These are phyloP conservation scores for Aeschynomene evenia DNA, from an alignment of 306 rosid genomes.

Conservation along the genomic window DNA sequence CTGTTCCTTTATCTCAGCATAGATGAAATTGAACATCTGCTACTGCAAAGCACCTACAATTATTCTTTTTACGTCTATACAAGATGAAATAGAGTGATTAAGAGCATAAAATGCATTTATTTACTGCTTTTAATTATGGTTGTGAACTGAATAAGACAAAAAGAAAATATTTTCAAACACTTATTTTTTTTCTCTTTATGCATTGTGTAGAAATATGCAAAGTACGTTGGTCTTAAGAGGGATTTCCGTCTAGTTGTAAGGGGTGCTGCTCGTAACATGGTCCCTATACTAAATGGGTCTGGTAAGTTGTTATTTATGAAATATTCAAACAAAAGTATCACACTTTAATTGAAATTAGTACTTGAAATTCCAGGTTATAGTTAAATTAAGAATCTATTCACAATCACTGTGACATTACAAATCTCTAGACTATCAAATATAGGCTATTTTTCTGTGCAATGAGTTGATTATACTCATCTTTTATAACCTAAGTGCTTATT, in stretches of 20 bases:
- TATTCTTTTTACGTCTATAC: background rate
- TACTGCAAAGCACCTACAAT: slow-evolving; percentile 23
- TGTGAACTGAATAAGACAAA: background rate
- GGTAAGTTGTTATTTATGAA: slow-evolving; percentile 55
- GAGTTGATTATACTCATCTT: background rate
- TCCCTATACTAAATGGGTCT: slow-evolving; percentile 85
- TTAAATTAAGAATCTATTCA: slow-evolving; percentile 1
- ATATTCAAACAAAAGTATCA: slow-evolving; percentile 1
- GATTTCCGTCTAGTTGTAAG: slow-evolving; percentile 98
- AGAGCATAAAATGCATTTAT: slow-evolving; percentile 8
- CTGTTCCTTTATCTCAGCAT: slow-evolving; percentile 15
- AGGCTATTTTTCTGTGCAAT: background rate
- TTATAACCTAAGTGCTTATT: slow-evolving; percentile 3
- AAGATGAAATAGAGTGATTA: slow-evolving; percentile 10
- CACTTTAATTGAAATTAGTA: slow-evolving; percentile 19
- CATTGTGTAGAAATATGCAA: slow-evolving; percentile 80
- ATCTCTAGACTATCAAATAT: slow-evolving; percentile 5
- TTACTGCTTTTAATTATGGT: background rate
- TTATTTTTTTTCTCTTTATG: slow-evolving; percentile 32
- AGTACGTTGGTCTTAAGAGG: slow-evolving; percentile 93
- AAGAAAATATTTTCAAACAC: background rate
- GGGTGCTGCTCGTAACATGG: slow-evolving; percentile 67
- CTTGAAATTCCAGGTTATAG: slow-evolving; percentile 1
- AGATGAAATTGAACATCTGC: slow-evolving; percentile 11
- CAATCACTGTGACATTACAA: slow-evolving; percentile 4